phyloP scores from a whole-genome alignment of 176 grass and related monocot genomes.

The Puccinellia tenuiflora region DNA sequence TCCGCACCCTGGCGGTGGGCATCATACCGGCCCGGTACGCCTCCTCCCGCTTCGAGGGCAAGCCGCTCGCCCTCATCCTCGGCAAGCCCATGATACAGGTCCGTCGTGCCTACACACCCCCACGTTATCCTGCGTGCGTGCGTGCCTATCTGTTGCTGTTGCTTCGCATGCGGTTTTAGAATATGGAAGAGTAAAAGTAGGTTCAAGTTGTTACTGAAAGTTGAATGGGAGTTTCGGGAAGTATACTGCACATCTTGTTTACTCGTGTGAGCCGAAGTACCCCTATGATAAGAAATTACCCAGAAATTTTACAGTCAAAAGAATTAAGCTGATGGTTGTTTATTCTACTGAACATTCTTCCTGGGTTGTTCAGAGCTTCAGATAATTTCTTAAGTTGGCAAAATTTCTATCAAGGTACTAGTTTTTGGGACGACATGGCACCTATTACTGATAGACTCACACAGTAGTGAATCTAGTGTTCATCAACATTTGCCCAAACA shows the following conservation, averaged over 20 bases:
- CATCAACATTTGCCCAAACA: neutral
- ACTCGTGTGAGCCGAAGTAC: neutral
- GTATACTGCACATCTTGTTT: neutral
- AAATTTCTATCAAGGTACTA: neutral
- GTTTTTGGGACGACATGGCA: neutral
- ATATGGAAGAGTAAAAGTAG: neutral
- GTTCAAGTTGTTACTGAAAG: neutral
- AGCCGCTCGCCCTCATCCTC: constrained; percentile 73
- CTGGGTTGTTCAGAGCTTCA: neutral
- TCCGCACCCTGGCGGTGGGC: constrained; percentile 66
- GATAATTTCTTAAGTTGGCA: neutral
- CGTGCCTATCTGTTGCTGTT: neutral
- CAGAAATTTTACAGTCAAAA: neutral
- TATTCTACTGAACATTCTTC: neutral
- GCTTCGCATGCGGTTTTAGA: neutral
- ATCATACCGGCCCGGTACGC: constrained; percentile 90
- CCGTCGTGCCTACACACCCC: neutral
- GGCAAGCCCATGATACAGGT: constrained; percentile 95
- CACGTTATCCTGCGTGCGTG: neutral
- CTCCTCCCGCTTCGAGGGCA: constrained; percentile 85
- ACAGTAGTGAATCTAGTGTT: neutral
- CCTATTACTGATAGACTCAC: neutral
- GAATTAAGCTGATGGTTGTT: neutral
- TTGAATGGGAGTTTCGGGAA: neutral
- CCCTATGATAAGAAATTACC: neutral